phyloP scores from a whole-genome alignment of 371 early-diverging fungal genomes.

The Dichotomocladium elegans region DNA sequence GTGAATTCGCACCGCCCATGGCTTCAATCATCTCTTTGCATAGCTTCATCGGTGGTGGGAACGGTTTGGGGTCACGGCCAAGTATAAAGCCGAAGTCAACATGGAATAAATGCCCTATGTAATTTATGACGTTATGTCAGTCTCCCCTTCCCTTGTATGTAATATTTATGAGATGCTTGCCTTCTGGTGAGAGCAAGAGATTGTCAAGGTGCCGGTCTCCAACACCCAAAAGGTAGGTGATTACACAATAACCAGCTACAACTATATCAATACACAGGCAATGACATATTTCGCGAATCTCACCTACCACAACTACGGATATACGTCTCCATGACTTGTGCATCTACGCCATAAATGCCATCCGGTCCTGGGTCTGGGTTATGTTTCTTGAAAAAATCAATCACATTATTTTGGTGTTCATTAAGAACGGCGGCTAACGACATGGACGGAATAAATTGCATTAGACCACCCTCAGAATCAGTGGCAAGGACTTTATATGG shows the following conservation, averaged over 20 bases:
- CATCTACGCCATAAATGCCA: slow-evolving; percentile 67
- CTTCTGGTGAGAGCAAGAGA: slow-evolving; percentile 83
- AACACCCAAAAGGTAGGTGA: slow-evolving; percentile 96
- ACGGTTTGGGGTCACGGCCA: slow-evolving; percentile 97
- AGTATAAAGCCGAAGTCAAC: slow-evolving; percentile 98
- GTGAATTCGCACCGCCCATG: slow-evolving; percentile 90
- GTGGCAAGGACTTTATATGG: slow-evolving; percentile 96
- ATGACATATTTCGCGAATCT: background rate
- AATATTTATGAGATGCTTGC: slow-evolving; percentile 23
- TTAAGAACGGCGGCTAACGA: slow-evolving; percentile 87
- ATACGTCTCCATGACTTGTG: slow-evolving; percentile 90
- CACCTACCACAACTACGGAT: slow-evolving; percentile 86
- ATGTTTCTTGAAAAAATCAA: slow-evolving; percentile 70
- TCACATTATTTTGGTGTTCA: slow-evolving; percentile 79
- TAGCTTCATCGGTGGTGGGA: slow-evolving; percentile 98
- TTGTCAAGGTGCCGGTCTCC: slow-evolving; percentile 99
- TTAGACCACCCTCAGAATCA: slow-evolving; percentile 85
- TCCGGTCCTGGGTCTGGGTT: slow-evolving; percentile 61
- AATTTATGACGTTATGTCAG: background rate
- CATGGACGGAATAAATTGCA: slow-evolving; percentile 87
- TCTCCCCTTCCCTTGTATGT: background rate
- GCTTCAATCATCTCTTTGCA: slow-evolving; percentile 99
- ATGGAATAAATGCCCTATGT: slow-evolving; percentile 88
- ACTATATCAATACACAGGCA: background rate
- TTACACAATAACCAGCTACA: slow-evolving; percentile 96